Conservation (phyloP, 306 rosid genomes). For the Sophora flavescens region DNA sequence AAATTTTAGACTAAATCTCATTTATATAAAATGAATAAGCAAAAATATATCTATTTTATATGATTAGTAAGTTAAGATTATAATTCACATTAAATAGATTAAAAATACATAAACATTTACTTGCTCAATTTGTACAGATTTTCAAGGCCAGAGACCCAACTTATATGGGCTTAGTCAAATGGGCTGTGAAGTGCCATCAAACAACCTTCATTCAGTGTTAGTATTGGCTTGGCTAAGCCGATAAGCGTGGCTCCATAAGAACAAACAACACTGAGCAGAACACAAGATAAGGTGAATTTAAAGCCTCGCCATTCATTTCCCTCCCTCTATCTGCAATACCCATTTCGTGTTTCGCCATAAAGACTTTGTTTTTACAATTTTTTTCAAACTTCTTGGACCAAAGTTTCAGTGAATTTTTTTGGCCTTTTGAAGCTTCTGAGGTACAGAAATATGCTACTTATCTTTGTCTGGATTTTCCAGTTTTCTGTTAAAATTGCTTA, state of each 20-base stretch:
- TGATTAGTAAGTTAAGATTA: too few species aligned
- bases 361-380: conserved; percentile 35
- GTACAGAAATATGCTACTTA: conserved; percentile 47
- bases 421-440: conserved; percentile 52
- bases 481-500: conserved; percentile 27
- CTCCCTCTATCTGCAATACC: conserved; percentile 56
- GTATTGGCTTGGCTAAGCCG: conserved; percentile 16
- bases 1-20: too few species aligned
- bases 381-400: conserved; percentile 6
- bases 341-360: conserved; percentile 46
- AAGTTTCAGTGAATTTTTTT: conserved; percentile 25
- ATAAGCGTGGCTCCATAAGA: conserved; percentile 11
- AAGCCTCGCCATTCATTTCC: conserved; percentile 89
- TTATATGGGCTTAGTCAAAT: background rate
- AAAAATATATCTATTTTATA: too few species aligned
- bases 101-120: too few species aligned
- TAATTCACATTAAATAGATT: too few species aligned
- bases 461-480: conserved; percentile 15
- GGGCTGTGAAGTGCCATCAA: conserved; percentile 20
- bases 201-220: background rate
- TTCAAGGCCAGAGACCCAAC: background rate
- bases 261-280: conserved; percentile 1
- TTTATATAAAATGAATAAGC: too few species aligned
- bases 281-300: conserved; percentile 78
- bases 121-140: background rate